phyloP scores from a whole-genome alignment of 2,329 filamentous ascomycete species.

The Talaromyces pinophilus region DNA sequence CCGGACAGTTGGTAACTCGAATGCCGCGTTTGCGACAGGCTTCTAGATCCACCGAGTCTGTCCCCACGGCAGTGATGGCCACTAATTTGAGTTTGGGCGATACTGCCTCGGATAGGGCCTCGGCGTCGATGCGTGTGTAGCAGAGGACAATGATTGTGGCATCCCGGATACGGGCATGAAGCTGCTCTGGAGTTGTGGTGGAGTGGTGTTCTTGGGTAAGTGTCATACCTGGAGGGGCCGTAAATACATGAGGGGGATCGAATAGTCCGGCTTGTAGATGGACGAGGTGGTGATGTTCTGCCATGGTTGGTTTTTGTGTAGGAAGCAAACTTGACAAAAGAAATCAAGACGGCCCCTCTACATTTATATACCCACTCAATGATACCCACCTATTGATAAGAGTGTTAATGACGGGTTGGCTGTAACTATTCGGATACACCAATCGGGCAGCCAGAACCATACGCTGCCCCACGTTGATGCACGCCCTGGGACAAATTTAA shows the following conservation, averaged over 20 bases:
- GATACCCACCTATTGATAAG: constrained; percentile 4
- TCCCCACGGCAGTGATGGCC: constrained; percentile 50
- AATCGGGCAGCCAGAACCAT: neutral
- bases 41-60: constrained; percentile 50
- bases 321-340: neutral
- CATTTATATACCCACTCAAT: neutral
- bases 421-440: neutral
- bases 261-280: constrained; percentile 52
- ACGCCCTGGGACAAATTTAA: constrained; percentile 14
- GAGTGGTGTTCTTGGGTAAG: constrained; percentile 36
- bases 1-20: constrained; percentile 50
- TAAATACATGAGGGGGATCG: constrained; percentile 41
- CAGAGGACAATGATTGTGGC: constrained; percentile 52
- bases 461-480: neutral
- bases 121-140: constrained; percentile 32
- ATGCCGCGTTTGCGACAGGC: constrained; percentile 48
- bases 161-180: constrained; percentile 47
- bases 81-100: constrained; percentile 50
- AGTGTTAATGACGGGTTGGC: neutral
- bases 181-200: constrained; percentile 36
- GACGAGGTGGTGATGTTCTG: constrained; percentile 44
- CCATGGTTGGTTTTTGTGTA: neutral
- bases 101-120: constrained; percentile 44
- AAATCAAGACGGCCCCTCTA: neutral
- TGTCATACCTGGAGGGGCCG: constrained; percentile 48